These are phyloP conservation scores for Aphanomyces euteiches DNA, from an alignment of 352 stramenopile genomes.

Conservation along the genomic window DNA sequence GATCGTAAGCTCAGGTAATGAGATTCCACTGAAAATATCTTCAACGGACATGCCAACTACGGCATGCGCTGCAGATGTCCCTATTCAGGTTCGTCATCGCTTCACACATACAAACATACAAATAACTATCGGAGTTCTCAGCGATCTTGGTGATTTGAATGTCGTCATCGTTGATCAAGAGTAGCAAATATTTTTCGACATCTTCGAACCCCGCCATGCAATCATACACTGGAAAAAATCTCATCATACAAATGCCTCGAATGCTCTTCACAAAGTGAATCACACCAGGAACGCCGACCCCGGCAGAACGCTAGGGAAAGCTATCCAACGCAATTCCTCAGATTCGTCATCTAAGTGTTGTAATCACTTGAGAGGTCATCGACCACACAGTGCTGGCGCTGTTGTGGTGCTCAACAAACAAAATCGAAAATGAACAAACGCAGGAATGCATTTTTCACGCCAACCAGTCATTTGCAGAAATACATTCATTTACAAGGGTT, in stretches of 20 bases:
- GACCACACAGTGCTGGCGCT: not conserved
- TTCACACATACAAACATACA: constrained; percentile 32
- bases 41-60: constrained; percentile 49
- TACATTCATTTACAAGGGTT: not conserved
- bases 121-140: constrained; percentile 54
- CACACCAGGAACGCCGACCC: constrained; percentile 43
- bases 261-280: constrained; percentile 76
- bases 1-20: constrained; percentile 82
- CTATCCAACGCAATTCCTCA: constrained; percentile 57
- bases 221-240: constrained; percentile 41
- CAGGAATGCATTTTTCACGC: not conserved
- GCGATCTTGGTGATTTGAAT: constrained; percentile 89
- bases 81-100: constrained; percentile 87
- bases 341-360: constrained; percentile 87
- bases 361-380: constrained; percentile 77
- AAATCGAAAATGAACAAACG: not conserved
- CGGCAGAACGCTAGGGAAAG: constrained; percentile 76
- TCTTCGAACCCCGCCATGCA: constrained; percentile 55
- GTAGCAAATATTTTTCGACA: constrained; percentile 89
- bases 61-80: constrained; percentile 70
- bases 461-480: not conserved
- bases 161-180: constrained; percentile 88
- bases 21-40: constrained; percentile 86
- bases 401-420: not conserved
- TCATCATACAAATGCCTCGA: constrained; percentile 93